These are phyloP conservation scores for Lupinus albus DNA, from an alignment of 306 rosid species.

Conservation along the genomic window DNA sequence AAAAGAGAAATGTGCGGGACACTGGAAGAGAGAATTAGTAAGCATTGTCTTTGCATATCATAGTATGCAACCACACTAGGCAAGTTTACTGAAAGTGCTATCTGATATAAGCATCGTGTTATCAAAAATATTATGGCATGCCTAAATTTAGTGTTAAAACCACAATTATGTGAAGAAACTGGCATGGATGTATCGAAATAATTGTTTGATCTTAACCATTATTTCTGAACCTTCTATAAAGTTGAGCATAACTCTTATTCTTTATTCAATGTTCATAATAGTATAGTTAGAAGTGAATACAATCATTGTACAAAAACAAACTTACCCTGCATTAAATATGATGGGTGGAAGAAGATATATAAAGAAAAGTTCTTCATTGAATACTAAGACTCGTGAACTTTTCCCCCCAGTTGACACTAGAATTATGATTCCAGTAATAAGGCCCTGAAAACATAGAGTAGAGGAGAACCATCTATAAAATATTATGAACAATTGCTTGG, in stretches of 20 bases:
- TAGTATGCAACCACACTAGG: not conserved
- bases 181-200: not conserved
- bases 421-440: conserved; percentile 55
- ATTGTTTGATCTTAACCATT: not conserved
- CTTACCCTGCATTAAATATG: conserved; percentile 81
- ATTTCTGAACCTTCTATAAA: not conserved
- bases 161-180: not conserved
- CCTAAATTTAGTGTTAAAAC: not conserved
- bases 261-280: not conserved
- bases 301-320: conserved; percentile 7
- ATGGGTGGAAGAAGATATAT: conserved; percentile 76
- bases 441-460: conserved; percentile 54
- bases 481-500: not conserved
- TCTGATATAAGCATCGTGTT: conserved; percentile 1
- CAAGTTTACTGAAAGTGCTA: not conserved
- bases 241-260: not conserved
- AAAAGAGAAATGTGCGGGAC: not conserved
- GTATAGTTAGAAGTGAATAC: not conserved
- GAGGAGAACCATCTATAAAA: conserved; percentile 10
- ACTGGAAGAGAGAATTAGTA: not conserved
- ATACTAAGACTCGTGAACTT: conserved; percentile 58
- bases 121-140: not conserved
- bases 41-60: not conserved
- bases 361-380: conserved; percentile 62
- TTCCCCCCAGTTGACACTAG: conserved; percentile 50